These are phyloP conservation scores for Amanita molliuscula DNA, from an alignment of 768 basidiomycete species.

Conservation along the genomic window DNA sequence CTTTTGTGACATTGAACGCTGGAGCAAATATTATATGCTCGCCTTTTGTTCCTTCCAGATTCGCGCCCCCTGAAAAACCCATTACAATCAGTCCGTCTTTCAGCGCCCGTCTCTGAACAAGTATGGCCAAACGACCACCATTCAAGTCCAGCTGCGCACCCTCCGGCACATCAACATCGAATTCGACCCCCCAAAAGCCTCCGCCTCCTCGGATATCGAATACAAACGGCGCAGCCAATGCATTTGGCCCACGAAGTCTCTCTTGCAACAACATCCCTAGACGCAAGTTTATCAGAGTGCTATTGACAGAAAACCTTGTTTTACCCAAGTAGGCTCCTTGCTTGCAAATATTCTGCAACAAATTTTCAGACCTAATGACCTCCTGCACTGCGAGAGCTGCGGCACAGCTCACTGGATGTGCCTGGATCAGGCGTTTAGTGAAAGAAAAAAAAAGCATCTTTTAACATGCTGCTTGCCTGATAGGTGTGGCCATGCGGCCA, in stretches of 20 bases:
- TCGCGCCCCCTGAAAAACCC: conserved; percentile 63
- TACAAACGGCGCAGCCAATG: conserved; percentile 51
- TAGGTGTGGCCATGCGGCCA: conserved; percentile 86
- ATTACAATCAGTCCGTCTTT: conserved; percentile 61
- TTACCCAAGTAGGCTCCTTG: conserved; percentile 52
- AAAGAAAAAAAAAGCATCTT: background rate
- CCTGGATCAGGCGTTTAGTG: conserved; percentile 23
- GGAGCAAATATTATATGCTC: conserved; percentile 68
- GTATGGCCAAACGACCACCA: conserved; percentile 49
- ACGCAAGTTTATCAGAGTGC: background rate
- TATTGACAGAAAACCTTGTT: background rate
- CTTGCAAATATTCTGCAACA: conserved; percentile 52
- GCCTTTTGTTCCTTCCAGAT: conserved; percentile 60
- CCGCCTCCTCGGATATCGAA: conserved; percentile 82
- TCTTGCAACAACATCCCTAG: conserved; percentile 39
- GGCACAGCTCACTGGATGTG: conserved; percentile 66
- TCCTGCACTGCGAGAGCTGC: conserved; percentile 76
- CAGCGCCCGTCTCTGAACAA: conserved; percentile 61
- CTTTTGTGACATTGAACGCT: conserved; percentile 65
- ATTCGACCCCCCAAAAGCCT: conserved; percentile 78
- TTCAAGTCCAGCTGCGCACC: conserved; percentile 37
- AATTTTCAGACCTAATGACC: conserved; percentile 56
- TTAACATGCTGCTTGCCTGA: conserved; percentile 33
- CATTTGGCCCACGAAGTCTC: conserved; percentile 43
- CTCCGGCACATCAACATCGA: conserved; percentile 47